These are phyloP conservation scores for Phaeosphaeria sp. DNA, from an alignment of 2,329 filamentous ascomycete species.

Conservation along the genomic window DNA sequence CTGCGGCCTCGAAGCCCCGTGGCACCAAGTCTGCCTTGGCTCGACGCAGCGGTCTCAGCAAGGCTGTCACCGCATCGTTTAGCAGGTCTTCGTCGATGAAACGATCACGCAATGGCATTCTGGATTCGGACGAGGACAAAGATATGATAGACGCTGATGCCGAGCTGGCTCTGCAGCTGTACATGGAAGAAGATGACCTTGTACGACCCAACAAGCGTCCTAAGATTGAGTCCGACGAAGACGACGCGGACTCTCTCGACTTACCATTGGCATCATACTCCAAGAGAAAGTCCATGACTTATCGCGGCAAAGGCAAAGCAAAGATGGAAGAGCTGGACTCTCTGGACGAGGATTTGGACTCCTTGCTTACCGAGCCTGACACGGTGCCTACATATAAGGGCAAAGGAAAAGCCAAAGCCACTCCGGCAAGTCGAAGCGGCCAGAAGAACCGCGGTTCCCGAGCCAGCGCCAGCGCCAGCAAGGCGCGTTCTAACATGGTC, in stretches of 20 bases:
- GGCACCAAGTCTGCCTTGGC: conserved; percentile 33
- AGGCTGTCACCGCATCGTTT: conserved; percentile 19
- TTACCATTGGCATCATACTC: conserved; percentile 11
- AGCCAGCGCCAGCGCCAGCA: not conserved
- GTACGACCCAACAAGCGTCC: conserved; percentile 47
- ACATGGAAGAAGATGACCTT: conserved; percentile 61
- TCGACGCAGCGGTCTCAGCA: conserved; percentile 29
- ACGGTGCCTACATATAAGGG: conserved; percentile 23
- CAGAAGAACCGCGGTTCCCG: conserved; percentile 15
- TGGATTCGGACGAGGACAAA: conserved; percentile 37
- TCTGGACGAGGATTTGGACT: conserved; percentile 14
- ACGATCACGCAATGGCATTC: conserved; percentile 26
- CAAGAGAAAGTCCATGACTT: conserved; percentile 11
- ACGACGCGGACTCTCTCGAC: conserved; percentile 40
- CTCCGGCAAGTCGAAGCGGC: conserved; percentile 29
- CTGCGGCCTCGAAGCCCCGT: conserved; percentile 50
- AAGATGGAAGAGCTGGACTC: not conserved
- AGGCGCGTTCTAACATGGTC: not conserved
- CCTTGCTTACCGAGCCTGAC: conserved; percentile 6
- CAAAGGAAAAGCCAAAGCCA: conserved; percentile 34
- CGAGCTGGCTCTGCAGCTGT: conserved; percentile 63
- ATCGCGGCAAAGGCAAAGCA: conserved; percentile 24
- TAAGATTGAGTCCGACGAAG: conserved; percentile 34
- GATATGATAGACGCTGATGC: conserved; percentile 55
- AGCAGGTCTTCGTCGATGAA: conserved; percentile 31